Conservation (phyloP, 768 basidiomycete genomes). For the Serendipita vermifera region DNA sequence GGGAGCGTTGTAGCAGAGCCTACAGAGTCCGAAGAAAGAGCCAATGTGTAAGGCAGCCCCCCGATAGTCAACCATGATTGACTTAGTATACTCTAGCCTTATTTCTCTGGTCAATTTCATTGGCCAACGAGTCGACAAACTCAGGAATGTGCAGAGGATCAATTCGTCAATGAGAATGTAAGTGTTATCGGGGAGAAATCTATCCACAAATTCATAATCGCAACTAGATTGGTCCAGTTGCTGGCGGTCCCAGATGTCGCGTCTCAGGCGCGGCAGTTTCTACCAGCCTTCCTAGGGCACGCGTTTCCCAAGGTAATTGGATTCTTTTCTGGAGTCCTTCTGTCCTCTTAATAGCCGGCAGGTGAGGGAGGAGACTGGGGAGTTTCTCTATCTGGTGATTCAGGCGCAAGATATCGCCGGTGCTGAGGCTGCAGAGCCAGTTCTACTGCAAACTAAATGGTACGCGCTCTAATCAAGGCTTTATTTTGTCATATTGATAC, state of each 20-base stretch:
- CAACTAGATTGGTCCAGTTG: slow-evolving; percentile 49
- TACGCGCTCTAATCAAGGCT: slow-evolving; percentile 25
- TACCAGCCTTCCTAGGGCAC: slow-evolving; percentile 60
- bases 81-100: slow-evolving; percentile 34
- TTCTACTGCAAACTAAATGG: slow-evolving; percentile 76
- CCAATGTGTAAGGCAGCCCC: slow-evolving; percentile 38
- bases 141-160: slow-evolving; percentile 78
- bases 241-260: slow-evolving; percentile 40
- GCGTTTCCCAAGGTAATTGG: slow-evolving; percentile 57
- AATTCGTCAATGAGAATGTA: slow-evolving; percentile 77
- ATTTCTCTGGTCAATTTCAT: slow-evolving; percentile 39
- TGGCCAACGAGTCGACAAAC: slow-evolving; percentile 45
- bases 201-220: slow-evolving; percentile 12
- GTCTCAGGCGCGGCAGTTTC: slow-evolving; percentile 27
- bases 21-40: neutral
- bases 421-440: slow-evolving; percentile 50
- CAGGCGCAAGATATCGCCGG: slow-evolving; percentile 58
- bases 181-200: slow-evolving; percentile 17
- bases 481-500: slow-evolving; percentile 18
- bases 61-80: slow-evolving; percentile 34
- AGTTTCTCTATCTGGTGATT: slow-evolving; percentile 65
- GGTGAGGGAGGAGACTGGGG: slow-evolving; percentile 72
- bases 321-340: neutral
- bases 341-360: slow-evolving; percentile 24
- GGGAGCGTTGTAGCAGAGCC: slow-evolving; percentile 24